These are phyloP conservation scores for Oenanthe sinensis DNA, from an alignment of 129 eudicot species.

Conservation along the genomic window DNA sequence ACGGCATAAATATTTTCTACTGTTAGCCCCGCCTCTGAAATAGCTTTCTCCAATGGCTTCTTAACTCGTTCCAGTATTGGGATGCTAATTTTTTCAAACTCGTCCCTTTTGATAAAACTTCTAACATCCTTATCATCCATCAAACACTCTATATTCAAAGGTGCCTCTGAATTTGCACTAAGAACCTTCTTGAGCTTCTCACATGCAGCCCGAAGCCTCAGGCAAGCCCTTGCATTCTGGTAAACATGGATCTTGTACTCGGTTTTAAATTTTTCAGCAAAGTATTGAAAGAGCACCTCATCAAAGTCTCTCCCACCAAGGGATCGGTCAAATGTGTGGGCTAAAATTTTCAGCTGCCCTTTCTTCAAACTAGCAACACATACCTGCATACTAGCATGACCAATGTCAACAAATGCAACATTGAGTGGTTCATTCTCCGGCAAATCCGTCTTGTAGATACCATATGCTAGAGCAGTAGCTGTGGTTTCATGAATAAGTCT, in stretches of 20 bases:
- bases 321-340: slow-evolving; percentile 76
- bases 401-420: slow-evolving; percentile 85
- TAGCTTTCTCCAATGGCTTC: slow-evolving; percentile 88
- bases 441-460: slow-evolving; percentile 81
- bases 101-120: slow-evolving; percentile 79
- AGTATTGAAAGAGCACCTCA: slow-evolving; percentile 70
- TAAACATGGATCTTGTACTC: slow-evolving; percentile 79
- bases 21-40: slow-evolving; percentile 64
- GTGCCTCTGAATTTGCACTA: slow-evolving; percentile 90
- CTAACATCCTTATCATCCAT: slow-evolving; percentile 95
- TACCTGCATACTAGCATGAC: slow-evolving; percentile 97
- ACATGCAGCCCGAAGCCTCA: slow-evolving; percentile 80
- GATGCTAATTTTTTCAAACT: slow-evolving; percentile 71
- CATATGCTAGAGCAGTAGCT: slow-evolving; percentile 90
- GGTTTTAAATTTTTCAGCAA: slow-evolving; percentile 69
- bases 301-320: slow-evolving; percentile 93
- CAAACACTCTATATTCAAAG: slow-evolving; percentile 85
- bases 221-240: slow-evolving; percentile 83
- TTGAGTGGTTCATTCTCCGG: slow-evolving; percentile 80
- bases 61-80: slow-evolving; percentile 87
- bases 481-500: slow-evolving; percentile 89
- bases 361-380: slow-evolving; percentile 92
- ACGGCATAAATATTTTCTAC: slow-evolving; percentile 64
- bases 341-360: slow-evolving; percentile 68
- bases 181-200: slow-evolving; percentile 86